A percentile compares a stretch with the other conserved stretches of the same genome.
Conservation (phyloP, 2,329 filamentous ascomycete genomes). For the Colletotrichum ledebouriae region DNA sequence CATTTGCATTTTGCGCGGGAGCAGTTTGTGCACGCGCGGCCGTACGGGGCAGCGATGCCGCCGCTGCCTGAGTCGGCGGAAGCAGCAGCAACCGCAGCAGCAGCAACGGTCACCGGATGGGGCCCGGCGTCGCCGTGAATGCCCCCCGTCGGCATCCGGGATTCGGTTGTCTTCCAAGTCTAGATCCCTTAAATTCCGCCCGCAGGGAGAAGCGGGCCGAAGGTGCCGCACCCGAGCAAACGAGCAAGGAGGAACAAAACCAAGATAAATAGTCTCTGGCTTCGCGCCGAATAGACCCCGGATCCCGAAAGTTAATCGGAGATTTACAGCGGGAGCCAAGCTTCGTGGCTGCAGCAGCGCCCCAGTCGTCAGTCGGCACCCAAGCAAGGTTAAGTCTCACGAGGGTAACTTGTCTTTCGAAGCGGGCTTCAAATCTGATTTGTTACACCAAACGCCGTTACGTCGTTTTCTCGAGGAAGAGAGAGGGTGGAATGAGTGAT, state of each 20-base stretch:
- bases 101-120: conserved; percentile 17
- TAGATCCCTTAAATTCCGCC: background rate
- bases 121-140: conserved; percentile 27
- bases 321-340: background rate
- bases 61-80: conserved; percentile 3
- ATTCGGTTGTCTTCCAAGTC: background rate
- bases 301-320: background rate
- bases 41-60: conserved; percentile 53
- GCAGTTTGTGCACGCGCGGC: conserved; percentile 57
- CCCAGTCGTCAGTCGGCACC: too few relatives aligned
- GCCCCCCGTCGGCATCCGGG: conserved; percentile 36
- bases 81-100: background rate
- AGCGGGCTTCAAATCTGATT: conserved; percentile 23
- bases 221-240: too few relatives aligned
- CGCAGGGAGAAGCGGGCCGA: conserved; percentile 16
- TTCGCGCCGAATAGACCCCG: background rate
- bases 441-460: conserved; percentile 2
- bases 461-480: background rate
- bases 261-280: background rate
- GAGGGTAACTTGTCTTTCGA: background rate
- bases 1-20: conserved; percentile 61
- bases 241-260: too few relatives aligned
- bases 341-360: conserved; percentile 6
- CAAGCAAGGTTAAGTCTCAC: too few relatives aligned
- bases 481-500: background rate